Base-by-base conservation (phyloP, 2,329 filamentous ascomycete genomes). In the Nigrospora sphaerica region DNA sequence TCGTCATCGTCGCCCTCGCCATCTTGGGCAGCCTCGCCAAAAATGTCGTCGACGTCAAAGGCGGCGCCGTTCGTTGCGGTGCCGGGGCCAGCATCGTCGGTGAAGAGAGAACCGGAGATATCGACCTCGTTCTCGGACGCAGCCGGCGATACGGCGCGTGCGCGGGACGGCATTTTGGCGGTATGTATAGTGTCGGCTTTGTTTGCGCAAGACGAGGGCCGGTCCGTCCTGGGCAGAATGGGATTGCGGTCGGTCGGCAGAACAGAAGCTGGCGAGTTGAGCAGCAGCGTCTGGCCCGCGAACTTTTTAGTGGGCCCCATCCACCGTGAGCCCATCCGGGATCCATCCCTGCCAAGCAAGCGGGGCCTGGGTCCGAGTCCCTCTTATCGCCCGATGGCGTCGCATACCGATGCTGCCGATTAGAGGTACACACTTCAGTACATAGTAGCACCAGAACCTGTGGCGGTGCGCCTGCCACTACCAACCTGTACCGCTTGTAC, bases 111-210 rank as follows among this genome's bases (percentile, higher is more conserved):
- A 51, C 78, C 83, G 17, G 89, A 81, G 45, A 98, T 96, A 60
- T 98, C 93, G 60, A 95, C 82, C 62, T 95, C 93, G 54, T 84
- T 86, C 68, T 97, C 92, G 42, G 92, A 97, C 48, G 78, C 75
- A 42, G 89, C 81, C 49, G 92, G 93, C 38, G 93, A 97, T 47
- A 77, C 77, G 60, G 80, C 82, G 60, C 88, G 83, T 63, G 23
- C 23, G 23, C 74, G 75, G 68, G 78, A 76, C 88, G 95, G 95
- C 10, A 31, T 56, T 54, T 46, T 16, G 32, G n/a, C 9, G 37
- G 6, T 16, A 9, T 23, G 12, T 7, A 7, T 7, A 7, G 18
- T 14, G 14, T 14, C 19, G 28, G 5, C 3, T 28, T 28, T 32
- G 3, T 19, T 28, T 28, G 23, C 23, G 7, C 23, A 28, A 28